Conservation (phyloP, 768 basidiomycete genomes). For the Amanita rubescens region DNA sequence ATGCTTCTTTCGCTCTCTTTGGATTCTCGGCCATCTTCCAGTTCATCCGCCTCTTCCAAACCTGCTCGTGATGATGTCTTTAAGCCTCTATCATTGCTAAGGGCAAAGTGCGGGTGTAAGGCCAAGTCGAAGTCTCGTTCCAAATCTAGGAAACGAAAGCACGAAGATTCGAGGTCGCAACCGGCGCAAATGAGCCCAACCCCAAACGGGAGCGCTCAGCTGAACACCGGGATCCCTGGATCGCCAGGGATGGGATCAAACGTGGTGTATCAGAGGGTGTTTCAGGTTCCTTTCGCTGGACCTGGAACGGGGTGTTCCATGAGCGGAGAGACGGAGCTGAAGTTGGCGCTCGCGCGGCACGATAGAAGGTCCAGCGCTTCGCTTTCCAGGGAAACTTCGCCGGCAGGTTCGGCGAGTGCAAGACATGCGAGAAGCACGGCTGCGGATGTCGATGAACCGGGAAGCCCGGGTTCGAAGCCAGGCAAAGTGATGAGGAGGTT, state of each 20-base stretch:
- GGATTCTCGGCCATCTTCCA: background rate
- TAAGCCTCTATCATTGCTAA: background rate
- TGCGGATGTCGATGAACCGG: background rate
- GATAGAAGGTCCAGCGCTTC: conserved; percentile 8
- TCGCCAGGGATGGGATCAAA: background rate
- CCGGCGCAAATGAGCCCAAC: background rate
- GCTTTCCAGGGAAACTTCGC: conserved; percentile 7
- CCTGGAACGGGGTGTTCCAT: conserved; percentile 41
- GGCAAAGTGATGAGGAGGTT: conserved; percentile 25
- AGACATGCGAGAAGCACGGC: background rate
- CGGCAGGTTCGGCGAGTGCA: background rate
- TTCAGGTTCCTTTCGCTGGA: background rate
- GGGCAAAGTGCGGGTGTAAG: background rate
- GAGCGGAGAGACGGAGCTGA: conserved; percentile 52
- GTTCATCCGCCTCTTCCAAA: background rate
- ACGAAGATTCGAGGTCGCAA: background rate
- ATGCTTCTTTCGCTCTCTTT: background rate
- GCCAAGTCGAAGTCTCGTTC: background rate
- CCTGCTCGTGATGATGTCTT: background rate
- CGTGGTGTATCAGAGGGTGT: background rate
- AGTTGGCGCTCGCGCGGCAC: conserved; percentile 42
- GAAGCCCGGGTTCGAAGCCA: conserved; percentile 15
- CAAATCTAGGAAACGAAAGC: background rate
- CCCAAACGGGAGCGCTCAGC: too few species aligned
- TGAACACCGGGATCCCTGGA: background rate